Conservation (phyloP, 257 asterid genomes). For the Solanum tarapatanum region DNA sequence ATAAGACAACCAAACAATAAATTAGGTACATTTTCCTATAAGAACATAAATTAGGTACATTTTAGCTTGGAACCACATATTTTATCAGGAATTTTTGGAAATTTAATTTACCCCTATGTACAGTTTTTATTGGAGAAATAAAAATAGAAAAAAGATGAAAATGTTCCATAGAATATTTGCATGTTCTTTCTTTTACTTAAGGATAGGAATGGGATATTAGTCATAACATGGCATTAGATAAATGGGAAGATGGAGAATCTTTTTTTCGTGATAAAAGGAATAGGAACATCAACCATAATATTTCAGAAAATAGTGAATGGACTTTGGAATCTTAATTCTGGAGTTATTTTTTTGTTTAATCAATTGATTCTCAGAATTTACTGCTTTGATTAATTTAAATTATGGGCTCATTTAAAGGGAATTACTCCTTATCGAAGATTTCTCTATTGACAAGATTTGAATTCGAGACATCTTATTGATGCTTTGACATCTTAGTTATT, state of each 20-base stretch:
- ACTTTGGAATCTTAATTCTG: conserved; percentile 14
- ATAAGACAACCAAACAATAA: background rate
- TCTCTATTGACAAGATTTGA: background rate
- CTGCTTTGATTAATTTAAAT: background rate
- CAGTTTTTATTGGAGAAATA: background rate
- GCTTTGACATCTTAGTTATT: background rate
- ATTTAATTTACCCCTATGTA: background rate
- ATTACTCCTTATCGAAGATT: background rate
- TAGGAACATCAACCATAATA: background rate
- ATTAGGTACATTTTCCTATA: background rate
- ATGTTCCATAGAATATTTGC: background rate
- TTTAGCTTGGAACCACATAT: background rate
- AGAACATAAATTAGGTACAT: background rate
- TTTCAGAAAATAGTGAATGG: conserved; percentile 9
- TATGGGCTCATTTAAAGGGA: background rate
- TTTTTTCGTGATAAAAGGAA: background rate
- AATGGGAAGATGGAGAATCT: conserved; percentile 12
- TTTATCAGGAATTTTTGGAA: background rate
- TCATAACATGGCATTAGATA: conserved; percentile 9
- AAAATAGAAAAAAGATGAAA: background rate
- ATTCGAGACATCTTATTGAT: background rate
- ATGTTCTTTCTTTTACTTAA: background rate
- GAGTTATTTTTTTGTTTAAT: background rate
- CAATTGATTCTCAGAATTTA: background rate
- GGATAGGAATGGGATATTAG: background rate